phyloP scores from a whole-genome alignment of 228 moss, liverwort and hornwort genomes.

The Sphagnum fallax region DNA sequence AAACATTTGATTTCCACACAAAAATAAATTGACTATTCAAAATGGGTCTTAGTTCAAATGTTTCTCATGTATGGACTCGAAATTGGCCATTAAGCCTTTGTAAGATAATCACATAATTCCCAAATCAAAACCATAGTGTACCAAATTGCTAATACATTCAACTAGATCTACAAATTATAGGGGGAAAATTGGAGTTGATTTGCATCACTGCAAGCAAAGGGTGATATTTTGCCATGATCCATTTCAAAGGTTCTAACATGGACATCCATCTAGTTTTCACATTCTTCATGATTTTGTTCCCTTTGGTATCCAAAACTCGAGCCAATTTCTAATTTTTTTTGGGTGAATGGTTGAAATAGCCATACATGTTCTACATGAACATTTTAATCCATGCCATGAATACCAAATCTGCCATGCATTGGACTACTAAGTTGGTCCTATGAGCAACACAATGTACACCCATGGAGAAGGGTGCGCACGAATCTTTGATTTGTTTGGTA shows the following conservation, averaged over 20 bases:
- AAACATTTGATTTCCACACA: too few species aligned
- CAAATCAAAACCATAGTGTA: neutral
- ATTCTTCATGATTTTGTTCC: neutral
- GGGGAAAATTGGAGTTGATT: neutral
- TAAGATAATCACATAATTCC: neutral
- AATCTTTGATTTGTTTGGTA: neutral
- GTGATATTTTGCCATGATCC: neutral
- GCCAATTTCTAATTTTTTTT: neutral
- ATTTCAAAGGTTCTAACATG: neutral
- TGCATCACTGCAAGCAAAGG: neutral
- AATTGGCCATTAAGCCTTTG: neutral
- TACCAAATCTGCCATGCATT: neutral
- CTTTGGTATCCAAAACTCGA: neutral
- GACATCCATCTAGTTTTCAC: neutral
- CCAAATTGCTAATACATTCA: too few species aligned
- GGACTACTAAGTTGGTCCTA: neutral
- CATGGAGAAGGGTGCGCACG: neutral
- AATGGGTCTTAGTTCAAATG: too few species aligned
- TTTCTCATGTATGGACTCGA: too few species aligned
- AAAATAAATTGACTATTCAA: too few species aligned
- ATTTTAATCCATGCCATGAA: neutral
- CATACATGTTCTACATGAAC: neutral
- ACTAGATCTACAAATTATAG: too few species aligned
- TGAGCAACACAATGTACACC: neutral
- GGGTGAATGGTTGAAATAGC: neutral